Base-by-base conservation (phyloP, 257 asterid species). In the Fraxinus excelsior region DNA sequence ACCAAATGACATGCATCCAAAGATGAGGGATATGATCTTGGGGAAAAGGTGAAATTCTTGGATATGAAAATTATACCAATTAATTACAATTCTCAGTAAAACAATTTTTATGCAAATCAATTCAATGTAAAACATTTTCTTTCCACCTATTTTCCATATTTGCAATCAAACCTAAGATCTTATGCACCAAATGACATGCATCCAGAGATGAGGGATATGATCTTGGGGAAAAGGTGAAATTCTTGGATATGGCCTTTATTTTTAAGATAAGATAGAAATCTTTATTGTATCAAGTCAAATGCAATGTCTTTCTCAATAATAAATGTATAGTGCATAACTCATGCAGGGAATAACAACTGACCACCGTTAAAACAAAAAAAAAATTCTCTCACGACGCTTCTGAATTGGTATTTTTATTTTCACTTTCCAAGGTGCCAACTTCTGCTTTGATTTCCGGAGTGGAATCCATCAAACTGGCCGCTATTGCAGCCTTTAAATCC, bases 401-500 rank as follows among this genome's bases (percentile, higher is more conserved):
- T 19, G 81, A 83, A 79, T 66, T 72, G 60, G 38, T 34, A 8
- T 23, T 66, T 46, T 76, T 74, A 19, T 75, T 68, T 64, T 83
- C 92, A 37, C 65, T 82, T 78, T 79, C 84, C 3, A 86, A 66
- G 49, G 75, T 32, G 42, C 78, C 80, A 42, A 81, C 56, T 84
- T 75, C 83, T 53, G 64, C 74, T 74, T 82, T 83, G 75, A 42
- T 25, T 3, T 78, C 80, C 3, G 87, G 83, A 18, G 89, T 65
- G 26, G 97, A 86, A 75, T 96, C 97, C 84, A 87, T 31, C 88
- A 96, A 79, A 84, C 98, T 93, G 42, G 97, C 98, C 75, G 97
- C 97, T 67, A 96, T 96, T 14, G 98, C 99, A 79, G 97, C 97
- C 87, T 88, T 96, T 85, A 96, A 78, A 88, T 96, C 99, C 82